Base-by-base conservation (phyloP, 139 green algal species). In the Chlorella sp. region DNA sequence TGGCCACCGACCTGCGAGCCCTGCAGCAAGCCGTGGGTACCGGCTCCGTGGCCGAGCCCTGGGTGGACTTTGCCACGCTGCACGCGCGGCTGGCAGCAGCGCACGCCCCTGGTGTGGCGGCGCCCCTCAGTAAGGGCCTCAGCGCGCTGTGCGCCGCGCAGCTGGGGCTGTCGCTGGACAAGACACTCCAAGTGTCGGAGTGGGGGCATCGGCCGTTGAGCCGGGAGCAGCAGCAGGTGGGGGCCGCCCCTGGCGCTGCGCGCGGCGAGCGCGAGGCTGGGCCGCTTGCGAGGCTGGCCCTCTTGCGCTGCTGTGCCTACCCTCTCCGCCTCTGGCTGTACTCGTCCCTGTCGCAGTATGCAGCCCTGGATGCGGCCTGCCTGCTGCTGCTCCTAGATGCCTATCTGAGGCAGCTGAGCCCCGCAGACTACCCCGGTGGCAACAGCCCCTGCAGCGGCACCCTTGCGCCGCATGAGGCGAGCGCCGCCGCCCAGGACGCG, bases 121-220 rank as follows among this genome's bases (percentile, higher is more conserved):
- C 2, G 38, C 38, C 17, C 23, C 62, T 51, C 2, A 19, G 62
- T 51, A 9, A 31, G 9, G 84, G 86, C 8, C 62, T 90, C 53
- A 79, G 80, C 31, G 73, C 55, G 1, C 31, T 91, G 27, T 60
- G 82, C 31, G 53, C 69, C 7, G 63, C 76, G 29, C 73, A 86
- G 56, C 64, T 91, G 50, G 85, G 78, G 15, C 4, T 38, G 29
- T 53, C 66, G 3, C 66, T 91, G 60, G 86, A 91, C 80, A 91
- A 91, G 73, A 48, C 23, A 17, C 70, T 77, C 71, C 86, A 91
- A 67, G 90, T 85, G 77, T 82, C 71, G 38, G 51, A 33, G 1
- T 91, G 86, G 86, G 76, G 70, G 14, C 29, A 65, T 8, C 21
- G 33, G 17, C 65, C 67, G 42, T 55, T 70, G 35, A 58, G 25